phyloP scores from a whole-genome alignment of 1,284 basidiomycete species.

The Mrakiaceae sp. region DNA sequence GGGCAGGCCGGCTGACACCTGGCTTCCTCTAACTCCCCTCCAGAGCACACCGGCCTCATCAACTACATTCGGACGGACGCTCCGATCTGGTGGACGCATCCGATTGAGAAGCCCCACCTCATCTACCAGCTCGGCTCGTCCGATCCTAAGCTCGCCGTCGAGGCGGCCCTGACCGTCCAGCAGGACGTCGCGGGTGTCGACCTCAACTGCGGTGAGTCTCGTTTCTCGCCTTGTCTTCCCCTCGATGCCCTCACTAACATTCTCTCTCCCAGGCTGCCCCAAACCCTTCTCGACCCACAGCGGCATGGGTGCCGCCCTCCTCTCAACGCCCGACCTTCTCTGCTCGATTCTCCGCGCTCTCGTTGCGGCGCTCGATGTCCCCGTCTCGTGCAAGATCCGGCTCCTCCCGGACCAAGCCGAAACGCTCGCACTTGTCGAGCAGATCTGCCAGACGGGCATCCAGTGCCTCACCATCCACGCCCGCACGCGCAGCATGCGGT shows the following conservation, averaged over 20 bases:
- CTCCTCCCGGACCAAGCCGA: constrained; percentile 74
- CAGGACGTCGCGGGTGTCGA: constrained; percentile 89
- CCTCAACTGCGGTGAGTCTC: constrained; percentile 54
- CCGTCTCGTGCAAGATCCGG: constrained; percentile 85
- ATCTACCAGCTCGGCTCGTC: constrained; percentile 88
- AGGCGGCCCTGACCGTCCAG: constrained; percentile 76
- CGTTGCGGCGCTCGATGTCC: constrained; percentile 61
- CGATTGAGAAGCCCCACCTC: constrained; percentile 81
- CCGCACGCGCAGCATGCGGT: constrained; percentile 85
- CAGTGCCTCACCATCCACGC: constrained; percentile 89
- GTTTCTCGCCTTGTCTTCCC: too few species aligned
- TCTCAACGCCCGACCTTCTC: constrained; percentile 80
- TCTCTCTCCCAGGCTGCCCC: constrained; percentile 52
- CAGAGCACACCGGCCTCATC: constrained; percentile 62
- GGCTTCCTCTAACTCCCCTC: not conserved
- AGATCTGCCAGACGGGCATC: constrained; percentile 78
- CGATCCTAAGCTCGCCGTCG: constrained; percentile 75
- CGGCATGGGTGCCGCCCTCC: constrained; percentile 93
- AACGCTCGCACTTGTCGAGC: constrained; percentile 73
- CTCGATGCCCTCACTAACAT: too few species aligned
- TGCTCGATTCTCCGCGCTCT: constrained; percentile 74
- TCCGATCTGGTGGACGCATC: constrained; percentile 85
- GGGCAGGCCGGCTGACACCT: not conserved
- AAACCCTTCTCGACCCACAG: constrained; percentile 91
- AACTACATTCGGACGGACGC: constrained; percentile 64